Evolutionary conservation across 1,284 basidiomycete genomes (phyloP).

Genomic region (Mycena sp.): DNA sequence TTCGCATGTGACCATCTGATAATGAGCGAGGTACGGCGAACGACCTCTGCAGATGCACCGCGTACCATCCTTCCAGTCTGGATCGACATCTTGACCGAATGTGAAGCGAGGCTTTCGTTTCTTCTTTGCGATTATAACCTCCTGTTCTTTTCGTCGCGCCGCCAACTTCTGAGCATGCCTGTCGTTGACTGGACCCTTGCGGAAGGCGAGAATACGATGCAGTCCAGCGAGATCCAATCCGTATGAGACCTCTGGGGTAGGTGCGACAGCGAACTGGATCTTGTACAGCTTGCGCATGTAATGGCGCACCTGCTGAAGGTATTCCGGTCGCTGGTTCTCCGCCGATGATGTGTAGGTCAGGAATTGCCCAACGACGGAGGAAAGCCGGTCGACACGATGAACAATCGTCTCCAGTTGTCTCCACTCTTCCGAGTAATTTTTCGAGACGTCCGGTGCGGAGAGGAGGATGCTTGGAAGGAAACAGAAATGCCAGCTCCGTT

Average conservation of each 20-base stretch:
- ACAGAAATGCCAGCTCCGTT: slow-evolving; percentile 84
- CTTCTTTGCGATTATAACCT: slow-evolving; percentile 60
- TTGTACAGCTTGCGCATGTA: slow-evolving; percentile 88
- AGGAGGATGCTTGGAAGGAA: slow-evolving; percentile 76
- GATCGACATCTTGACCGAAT: slow-evolving; percentile 81
- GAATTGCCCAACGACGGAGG: slow-evolving; percentile 80
- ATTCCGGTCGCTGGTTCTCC: slow-evolving; percentile 75
- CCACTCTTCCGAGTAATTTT: slow-evolving; percentile 80
- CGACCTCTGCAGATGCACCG: slow-evolving; percentile 84
- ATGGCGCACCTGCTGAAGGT: slow-evolving; percentile 83
- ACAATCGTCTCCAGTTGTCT: slow-evolving; percentile 81
- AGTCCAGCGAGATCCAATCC: slow-evolving; percentile 83
- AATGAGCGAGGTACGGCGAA: slow-evolving; percentile 66
- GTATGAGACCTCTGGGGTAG: slow-evolving; percentile 80
- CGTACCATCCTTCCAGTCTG: slow-evolving; percentile 79
- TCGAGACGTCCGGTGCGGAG: slow-evolving; percentile 78
- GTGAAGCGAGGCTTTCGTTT: slow-evolving; percentile 75
- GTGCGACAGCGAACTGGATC: slow-evolving; percentile 84
- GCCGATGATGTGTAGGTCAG: slow-evolving; percentile 74
- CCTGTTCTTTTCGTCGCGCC: slow-evolving; percentile 33
- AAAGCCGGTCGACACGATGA: slow-evolving; percentile 78
- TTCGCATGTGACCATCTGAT: slow-evolving; percentile 75
- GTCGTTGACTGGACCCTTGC: slow-evolving; percentile 43
- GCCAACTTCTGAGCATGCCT: slow-evolving; percentile 53
- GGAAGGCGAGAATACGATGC: slow-evolving; percentile 80